Evolutionary conservation across 345 rosid species (phyloP).

Genomic region (Rhodomyrtus tomentosa): DNA sequence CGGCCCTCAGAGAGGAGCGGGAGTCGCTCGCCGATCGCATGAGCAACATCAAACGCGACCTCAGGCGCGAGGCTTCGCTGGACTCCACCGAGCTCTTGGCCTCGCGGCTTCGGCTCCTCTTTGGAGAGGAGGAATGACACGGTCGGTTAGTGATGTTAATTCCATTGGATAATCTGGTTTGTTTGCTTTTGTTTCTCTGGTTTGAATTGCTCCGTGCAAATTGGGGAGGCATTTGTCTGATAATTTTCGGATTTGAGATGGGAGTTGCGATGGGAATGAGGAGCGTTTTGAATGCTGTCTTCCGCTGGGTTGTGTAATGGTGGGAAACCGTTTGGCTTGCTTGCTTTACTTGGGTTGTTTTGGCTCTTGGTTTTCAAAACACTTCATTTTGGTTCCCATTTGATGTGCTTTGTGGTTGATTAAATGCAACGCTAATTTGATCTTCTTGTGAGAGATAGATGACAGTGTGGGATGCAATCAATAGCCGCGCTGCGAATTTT

Average conservation of each 20-base stretch:
- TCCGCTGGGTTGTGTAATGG: neutral
- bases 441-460: neutral
- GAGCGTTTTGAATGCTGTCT: neutral
- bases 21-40: slow-evolving; percentile 41
- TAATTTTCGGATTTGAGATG: neutral
- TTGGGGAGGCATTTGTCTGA: neutral
- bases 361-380: neutral
- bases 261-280: neutral
- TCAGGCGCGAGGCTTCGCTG: slow-evolving; percentile 65
- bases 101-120: slow-evolving; percentile 63
- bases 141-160: neutral
- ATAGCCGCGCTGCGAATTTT: neutral
- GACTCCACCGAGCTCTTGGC: slow-evolving; percentile 68
- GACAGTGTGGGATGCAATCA: neutral
- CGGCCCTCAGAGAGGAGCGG: slow-evolving; percentile 50
- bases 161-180: neutral
- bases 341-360: neutral
- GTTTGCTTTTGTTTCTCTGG: neutral
- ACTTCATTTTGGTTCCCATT: neutral
- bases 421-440: neutral
- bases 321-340: neutral
- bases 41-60: slow-evolving; percentile 43
- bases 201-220: neutral
- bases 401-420: neutral
- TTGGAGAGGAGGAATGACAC: slow-evolving; percentile 35